Percentiles rank a stretch among this genome's conserved stretches.
phyloP scores from a whole-genome alignment of 2,329 filamentous ascomycete species.

The Macrophomina phaseolina region DNA sequence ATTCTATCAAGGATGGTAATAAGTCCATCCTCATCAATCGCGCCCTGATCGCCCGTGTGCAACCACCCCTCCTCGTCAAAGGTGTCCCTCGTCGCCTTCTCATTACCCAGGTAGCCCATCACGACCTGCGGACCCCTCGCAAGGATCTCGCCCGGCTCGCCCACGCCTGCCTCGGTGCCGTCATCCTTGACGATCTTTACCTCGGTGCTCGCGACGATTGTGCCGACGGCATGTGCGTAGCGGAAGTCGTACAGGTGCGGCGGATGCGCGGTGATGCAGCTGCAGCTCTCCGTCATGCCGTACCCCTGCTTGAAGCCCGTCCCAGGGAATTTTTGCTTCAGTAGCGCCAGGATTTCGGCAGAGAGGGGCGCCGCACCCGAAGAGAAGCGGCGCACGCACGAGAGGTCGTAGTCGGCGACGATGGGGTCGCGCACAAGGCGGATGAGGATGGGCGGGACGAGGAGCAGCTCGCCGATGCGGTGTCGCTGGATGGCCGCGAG shows the following conservation, averaged over 20 bases:
- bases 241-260: constrained; percentile 61
- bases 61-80: constrained; percentile 58
- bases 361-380: constrained; percentile 66
- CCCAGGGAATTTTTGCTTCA: constrained; percentile 62
- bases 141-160: constrained; percentile 59
- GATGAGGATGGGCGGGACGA: constrained; percentile 68
- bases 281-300: constrained; percentile 71
- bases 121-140: constrained; percentile 56
- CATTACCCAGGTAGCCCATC: constrained; percentile 58
- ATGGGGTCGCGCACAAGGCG: constrained; percentile 63
- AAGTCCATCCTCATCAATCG: constrained; percentile 61
- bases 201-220: constrained; percentile 63
- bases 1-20: constrained; percentile 66
- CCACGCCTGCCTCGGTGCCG: constrained; percentile 58
- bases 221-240: constrained; percentile 63
- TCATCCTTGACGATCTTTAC: constrained; percentile 65
- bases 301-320: constrained; percentile 70
- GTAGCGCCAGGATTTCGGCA: constrained; percentile 61
- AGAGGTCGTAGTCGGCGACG: constrained; percentile 62
- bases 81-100: constrained; percentile 50
- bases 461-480: constrained; percentile 61
- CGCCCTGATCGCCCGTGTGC: constrained; percentile 65
- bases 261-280: constrained; percentile 67
- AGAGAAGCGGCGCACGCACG: constrained; percentile 61
- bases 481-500: constrained; percentile 59